Conservation (phyloP, 148 eudicot species). For the Rhododendron henanense region DNA sequence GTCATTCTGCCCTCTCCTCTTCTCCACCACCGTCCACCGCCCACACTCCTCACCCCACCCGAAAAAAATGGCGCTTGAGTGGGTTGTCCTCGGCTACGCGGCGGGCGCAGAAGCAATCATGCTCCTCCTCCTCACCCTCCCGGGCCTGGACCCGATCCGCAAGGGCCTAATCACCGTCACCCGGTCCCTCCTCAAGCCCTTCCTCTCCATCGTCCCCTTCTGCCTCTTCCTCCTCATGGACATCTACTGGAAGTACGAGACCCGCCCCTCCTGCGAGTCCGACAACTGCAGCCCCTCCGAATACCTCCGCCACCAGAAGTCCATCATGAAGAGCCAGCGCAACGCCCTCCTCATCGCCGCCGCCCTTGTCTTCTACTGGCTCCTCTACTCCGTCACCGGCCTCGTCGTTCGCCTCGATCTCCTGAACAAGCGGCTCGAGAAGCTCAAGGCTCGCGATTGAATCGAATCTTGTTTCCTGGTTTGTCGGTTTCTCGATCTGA, state of each 20-base stretch:
- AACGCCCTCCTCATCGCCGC: slow-evolving; percentile 68
- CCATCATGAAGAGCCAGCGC: slow-evolving; percentile 72
- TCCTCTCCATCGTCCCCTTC: slow-evolving; percentile 57
- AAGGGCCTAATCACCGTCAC: slow-evolving; percentile 63
- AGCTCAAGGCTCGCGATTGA: slow-evolving; percentile 47
- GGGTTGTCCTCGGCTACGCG: slow-evolving; percentile 88
- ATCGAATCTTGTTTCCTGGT: background rate
- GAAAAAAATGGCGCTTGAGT: slow-evolving; percentile 63
- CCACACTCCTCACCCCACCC: background rate
- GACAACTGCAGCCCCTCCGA: slow-evolving; percentile 65
- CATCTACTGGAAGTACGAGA: slow-evolving; percentile 80
- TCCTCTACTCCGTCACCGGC: slow-evolving; percentile 62
- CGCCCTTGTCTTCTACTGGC: slow-evolving; percentile 74
- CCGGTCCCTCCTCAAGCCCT: slow-evolving; percentile 58
- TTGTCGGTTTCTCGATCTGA: background rate
- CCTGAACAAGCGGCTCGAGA: slow-evolving; percentile 58
- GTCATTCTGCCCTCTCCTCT: background rate
- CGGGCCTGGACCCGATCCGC: slow-evolving; percentile 65
- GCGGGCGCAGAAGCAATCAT: slow-evolving; percentile 85
- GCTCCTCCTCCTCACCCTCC: slow-evolving; percentile 72
- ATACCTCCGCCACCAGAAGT: slow-evolving; percentile 78
- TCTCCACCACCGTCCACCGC: background rate
- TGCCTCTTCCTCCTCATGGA: slow-evolving; percentile 56
- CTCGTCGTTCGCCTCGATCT: slow-evolving; percentile 54
- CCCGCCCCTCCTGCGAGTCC: slow-evolving; percentile 43